Base-by-base conservation (phyloP, 805 yeast genomes). In the Yarrowia deformans region DNA sequence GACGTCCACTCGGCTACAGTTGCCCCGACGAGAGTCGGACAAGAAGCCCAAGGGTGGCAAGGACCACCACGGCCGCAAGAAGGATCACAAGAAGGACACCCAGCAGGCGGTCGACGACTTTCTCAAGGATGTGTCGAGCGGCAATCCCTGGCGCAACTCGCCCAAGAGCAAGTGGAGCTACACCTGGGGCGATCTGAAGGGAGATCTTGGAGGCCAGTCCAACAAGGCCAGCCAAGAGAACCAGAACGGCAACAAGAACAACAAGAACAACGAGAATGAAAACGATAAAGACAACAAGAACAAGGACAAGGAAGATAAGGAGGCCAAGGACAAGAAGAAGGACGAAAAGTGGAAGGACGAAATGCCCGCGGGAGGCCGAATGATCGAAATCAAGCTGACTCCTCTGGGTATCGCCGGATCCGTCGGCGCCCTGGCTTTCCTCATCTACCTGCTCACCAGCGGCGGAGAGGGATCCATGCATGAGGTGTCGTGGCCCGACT, bases 401-500 rank as follows among this genome's bases (percentile, higher is more conserved):
- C 64, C 64, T 42, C 34, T 69, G n/a, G 69, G 69, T 12, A 43
- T 67, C n/a, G 55, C 45, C 4, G 70, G 60, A 8, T 34, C 71
- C n/a, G 19, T 60, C 14, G 66, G 52, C 10, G 66, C 42, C 3
- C 1, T 60, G 3, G 66, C 19, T 1, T 32, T 63, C 46, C 68
- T 63, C 56, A 16, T 63, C 46, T 63, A 49, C 45, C 56, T 63
- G 48, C 37, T 63, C 23, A 48, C 55, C 6, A 55, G 37, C 37
- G 46, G 34, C 2, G 68, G 68, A 0, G 68, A 63, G 46, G 68
- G 68, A 12, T 45, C 64, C 55, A 70, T 70, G 54, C 76, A 78
- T 6, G 80, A 78, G 69, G 74, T 86, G 58, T 84, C 93, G 1
- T 89, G 88, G 82, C 97, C 91, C 80, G 97, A 91, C 75, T 93